A percentile compares a stretch with the other conserved stretches of the same genome.
These are phyloP conservation scores for Didymella segeticola DNA, from an alignment of 2,329 filamentous ascomycete species.

Conservation along the genomic window DNA sequence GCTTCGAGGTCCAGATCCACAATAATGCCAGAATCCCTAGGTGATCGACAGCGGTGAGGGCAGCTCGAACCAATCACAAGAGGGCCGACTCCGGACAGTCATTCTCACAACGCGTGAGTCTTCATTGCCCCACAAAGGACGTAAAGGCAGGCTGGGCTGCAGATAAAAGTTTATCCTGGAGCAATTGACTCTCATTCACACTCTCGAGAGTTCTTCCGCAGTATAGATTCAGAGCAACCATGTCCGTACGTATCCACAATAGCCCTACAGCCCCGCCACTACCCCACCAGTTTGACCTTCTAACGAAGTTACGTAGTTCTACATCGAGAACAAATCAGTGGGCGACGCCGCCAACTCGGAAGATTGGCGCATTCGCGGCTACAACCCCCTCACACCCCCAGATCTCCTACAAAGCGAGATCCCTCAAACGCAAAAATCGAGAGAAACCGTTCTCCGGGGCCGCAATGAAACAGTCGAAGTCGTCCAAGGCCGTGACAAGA, in stretches of 20 bases:
- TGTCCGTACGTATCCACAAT: conserved; percentile 34
- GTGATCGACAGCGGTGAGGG: neutral
- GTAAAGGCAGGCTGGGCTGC: conserved; percentile 12
- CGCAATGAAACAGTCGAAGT: conserved; percentile 67
- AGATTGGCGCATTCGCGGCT: conserved; percentile 71
- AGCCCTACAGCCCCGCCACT: conserved; percentile 1
- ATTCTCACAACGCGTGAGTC: conserved; percentile 35
- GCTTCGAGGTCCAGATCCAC: conserved; percentile 2
- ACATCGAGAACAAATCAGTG: conserved; percentile 57
- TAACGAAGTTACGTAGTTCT: conserved; percentile 51
- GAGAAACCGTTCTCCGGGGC: conserved; percentile 63
- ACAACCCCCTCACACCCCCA: conserved; percentile 91
- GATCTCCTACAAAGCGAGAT: conserved; percentile 97
- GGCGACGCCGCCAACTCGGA: conserved; percentile 58
- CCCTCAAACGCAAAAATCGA: conserved; percentile 59
- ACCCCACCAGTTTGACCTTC: conserved; percentile 20
- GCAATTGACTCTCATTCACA: conserved; percentile 2
- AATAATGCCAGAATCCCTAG: neutral
- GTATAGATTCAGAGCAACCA: conserved; percentile 17
- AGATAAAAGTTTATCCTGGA: conserved; percentile 12
- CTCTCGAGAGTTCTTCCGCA: conserved; percentile 4
- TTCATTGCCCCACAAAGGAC: conserved; percentile 27
- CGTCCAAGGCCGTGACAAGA: conserved; percentile 64
- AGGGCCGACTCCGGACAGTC: conserved; percentile 31
- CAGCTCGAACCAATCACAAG: conserved; percentile 32